These are phyloP conservation scores for Sanguinoderma infundibulare DNA, from an alignment of 1,284 basidiomycete genomes.

Conservation along the genomic window DNA sequence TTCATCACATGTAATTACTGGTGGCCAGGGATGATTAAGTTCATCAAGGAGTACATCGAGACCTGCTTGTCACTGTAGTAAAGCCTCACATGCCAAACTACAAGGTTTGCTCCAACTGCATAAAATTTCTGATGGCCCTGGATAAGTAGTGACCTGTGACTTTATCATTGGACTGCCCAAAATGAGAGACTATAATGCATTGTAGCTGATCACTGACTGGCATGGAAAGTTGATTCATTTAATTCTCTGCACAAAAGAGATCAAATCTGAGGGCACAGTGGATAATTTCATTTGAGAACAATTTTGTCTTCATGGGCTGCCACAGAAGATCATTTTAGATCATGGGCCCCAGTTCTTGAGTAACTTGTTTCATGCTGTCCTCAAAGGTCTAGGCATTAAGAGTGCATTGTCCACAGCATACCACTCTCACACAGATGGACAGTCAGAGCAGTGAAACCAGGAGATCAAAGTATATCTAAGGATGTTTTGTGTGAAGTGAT, in stretches of 20 bases:
- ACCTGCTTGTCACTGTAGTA: slow-evolving; percentile 47
- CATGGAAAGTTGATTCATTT: slow-evolving; percentile 10
- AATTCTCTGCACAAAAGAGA: slow-evolving; percentile 5
- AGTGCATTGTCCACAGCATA: no score
- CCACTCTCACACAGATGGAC: no score
- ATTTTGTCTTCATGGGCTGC: slow-evolving; percentile 33
- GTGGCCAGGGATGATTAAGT: no score
- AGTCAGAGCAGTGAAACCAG: slow-evolving; percentile 37
- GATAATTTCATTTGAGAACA: slow-evolving; percentile 9
- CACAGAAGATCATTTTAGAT: slow-evolving; percentile 38
- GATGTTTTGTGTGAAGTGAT: slow-evolving; percentile 8
- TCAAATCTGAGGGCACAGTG: slow-evolving; percentile 9
- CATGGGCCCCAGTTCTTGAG: slow-evolving; percentile 40
- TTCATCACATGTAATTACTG: neutral
- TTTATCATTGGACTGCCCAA: slow-evolving; percentile 42
- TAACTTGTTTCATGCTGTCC: slow-evolving; percentile 8
- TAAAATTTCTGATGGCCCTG: no score
- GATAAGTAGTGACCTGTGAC: slow-evolving; percentile 40
- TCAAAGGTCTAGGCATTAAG: no score
- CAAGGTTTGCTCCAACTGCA: slow-evolving; percentile 13
- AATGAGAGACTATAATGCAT: slow-evolving; percentile 31
- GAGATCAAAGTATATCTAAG: slow-evolving; percentile 31
- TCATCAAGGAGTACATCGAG: slow-evolving; percentile 38
- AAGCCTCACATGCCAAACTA: slow-evolving; percentile 29
- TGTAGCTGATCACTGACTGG: slow-evolving; percentile 25